Evolutionary conservation across 805 yeast genomes (phyloP).

Genomic region (Saccharomyces eubayanus): DNA sequence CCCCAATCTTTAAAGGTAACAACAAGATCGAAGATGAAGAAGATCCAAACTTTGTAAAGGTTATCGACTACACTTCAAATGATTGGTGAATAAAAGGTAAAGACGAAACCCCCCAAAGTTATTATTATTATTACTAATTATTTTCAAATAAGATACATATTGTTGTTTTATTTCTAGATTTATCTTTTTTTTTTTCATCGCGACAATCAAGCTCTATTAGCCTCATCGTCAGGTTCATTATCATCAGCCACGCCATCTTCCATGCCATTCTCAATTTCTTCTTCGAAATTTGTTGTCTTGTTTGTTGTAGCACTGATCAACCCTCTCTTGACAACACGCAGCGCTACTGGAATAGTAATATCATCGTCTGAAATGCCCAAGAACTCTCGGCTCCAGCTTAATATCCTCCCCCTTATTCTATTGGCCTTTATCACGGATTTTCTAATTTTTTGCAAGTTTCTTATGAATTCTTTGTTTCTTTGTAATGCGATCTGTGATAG

Average conservation of each 20-base stretch:
- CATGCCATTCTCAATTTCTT: conserved; percentile 19
- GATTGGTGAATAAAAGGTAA: conserved; percentile 26
- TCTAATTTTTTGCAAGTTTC: conserved; percentile 67
- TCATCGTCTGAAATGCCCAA: conserved; percentile 50
- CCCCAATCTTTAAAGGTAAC: conserved; percentile 36
- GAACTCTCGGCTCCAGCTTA: conserved; percentile 82
- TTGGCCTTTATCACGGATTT: conserved; percentile 72
- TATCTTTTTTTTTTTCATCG: background rate
- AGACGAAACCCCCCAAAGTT: background rate
- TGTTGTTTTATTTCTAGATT: background rate
- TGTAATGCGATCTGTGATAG: conserved; percentile 72
- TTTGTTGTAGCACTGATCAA: conserved; percentile 32
- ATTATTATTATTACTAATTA: background rate
- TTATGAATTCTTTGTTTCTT: conserved; percentile 76
- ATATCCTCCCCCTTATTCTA: conserved; percentile 58
- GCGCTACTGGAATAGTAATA: conserved; percentile 32
- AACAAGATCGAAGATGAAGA: conserved; percentile 4
- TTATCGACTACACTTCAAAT: conserved; percentile 32
- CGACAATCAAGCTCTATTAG: conserved; percentile 1
- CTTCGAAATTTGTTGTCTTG: conserved; percentile 8
- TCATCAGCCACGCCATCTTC: conserved; percentile 22
- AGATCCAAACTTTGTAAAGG: conserved; percentile 31
- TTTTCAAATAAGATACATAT: background rate
- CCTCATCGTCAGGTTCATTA: conserved; percentile 4
- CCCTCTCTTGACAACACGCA: conserved; percentile 31